These are phyloP conservation scores for Evernia prunastri DNA, from an alignment of 495 filamentous ascomycete genomes.

Conservation along the genomic window DNA sequence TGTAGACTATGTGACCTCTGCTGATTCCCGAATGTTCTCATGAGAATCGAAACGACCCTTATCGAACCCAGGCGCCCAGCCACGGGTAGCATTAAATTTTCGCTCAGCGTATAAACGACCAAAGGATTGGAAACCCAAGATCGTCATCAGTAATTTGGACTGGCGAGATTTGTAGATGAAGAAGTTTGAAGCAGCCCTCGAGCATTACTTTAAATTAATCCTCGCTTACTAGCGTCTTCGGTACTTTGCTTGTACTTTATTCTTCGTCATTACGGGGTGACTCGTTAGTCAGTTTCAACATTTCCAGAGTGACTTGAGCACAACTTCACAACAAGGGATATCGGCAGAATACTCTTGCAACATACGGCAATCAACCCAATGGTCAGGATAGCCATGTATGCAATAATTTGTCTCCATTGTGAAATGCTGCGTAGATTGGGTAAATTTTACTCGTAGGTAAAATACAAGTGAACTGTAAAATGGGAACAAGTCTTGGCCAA, in stretches of 20 bases:
- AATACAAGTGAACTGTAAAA: neutral
- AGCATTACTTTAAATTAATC: neutral
- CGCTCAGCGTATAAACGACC: slow-evolving; percentile 68
- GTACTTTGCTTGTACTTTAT: neutral
- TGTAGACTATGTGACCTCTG: slow-evolving; percentile 56
- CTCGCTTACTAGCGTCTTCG: neutral
- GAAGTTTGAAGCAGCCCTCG: slow-evolving; percentile 15
- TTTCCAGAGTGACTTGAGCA: neutral
- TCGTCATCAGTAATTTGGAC: slow-evolving; percentile 54
- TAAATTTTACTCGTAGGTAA: too few relatives aligned
- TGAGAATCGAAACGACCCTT: slow-evolving; percentile 56
- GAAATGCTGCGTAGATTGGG: neutral
- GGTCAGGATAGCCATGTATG: neutral
- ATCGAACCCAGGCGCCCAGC: slow-evolving; percentile 74
- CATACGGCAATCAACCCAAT: too few relatives aligned
- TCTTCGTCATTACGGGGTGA: too few relatives aligned
- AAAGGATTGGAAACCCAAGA: slow-evolving; percentile 33
- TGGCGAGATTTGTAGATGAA: slow-evolving; percentile 44
- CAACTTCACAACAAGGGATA: too few relatives aligned
- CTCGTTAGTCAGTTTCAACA: too few relatives aligned
- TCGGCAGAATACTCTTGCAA: too few relatives aligned
- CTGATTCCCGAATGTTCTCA: slow-evolving; percentile 72
- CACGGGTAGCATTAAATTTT: slow-evolving; percentile 57
- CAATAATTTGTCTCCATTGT: neutral
- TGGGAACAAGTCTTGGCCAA: neutral